Percentiles rank a stretch among this genome's conserved stretches.
phyloP scores from a whole-genome alignment of 1,139 yeast species.

The Arxiozyma bovina region DNA sequence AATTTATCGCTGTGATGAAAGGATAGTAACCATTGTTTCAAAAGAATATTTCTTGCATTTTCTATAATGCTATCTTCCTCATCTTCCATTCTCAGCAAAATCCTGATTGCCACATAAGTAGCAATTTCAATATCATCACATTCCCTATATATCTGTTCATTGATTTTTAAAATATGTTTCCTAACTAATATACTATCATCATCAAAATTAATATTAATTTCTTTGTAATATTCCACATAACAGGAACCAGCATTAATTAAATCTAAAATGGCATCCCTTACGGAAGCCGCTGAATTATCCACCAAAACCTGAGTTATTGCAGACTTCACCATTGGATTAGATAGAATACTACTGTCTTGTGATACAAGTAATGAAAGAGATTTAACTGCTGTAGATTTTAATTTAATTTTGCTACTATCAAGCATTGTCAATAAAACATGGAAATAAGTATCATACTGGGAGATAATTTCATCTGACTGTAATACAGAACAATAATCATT shows the following conservation, averaged over 20 bases:
- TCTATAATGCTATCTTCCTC: constrained; percentile 55
- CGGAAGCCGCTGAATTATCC: constrained; percentile 63
- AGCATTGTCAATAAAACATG: constrained; percentile 37
- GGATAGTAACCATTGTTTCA: constrained; percentile 40
- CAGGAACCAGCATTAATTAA: constrained; percentile 40
- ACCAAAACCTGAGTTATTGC: constrained; percentile 45
- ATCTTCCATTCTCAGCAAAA: constrained; percentile 53
- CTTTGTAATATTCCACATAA: constrained; percentile 44
- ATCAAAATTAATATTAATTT: constrained; percentile 35
- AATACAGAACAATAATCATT: constrained; percentile 20
- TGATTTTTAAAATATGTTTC: constrained; percentile 49
- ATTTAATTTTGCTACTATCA: constrained; percentile 41
- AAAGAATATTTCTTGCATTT: constrained; percentile 36
- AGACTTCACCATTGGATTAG: constrained; percentile 42
- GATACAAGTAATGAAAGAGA: constrained; percentile 44
- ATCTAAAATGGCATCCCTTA: constrained; percentile 68
- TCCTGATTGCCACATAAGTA: constrained; percentile 39
- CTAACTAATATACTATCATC: constrained; percentile 63
- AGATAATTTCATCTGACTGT: constrained; percentile 32
- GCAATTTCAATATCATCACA: constrained; percentile 32
- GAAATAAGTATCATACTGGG: constrained; percentile 47
- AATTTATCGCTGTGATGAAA: constrained; percentile 11
- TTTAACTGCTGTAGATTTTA: constrained; percentile 58
- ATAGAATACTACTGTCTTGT: constrained; percentile 44
- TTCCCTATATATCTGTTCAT: constrained; percentile 41